Evolutionary conservation across 2,329 filamentous ascomycete genomes (phyloP).

Genomic region (Talaromyces funiculosus): DNA sequence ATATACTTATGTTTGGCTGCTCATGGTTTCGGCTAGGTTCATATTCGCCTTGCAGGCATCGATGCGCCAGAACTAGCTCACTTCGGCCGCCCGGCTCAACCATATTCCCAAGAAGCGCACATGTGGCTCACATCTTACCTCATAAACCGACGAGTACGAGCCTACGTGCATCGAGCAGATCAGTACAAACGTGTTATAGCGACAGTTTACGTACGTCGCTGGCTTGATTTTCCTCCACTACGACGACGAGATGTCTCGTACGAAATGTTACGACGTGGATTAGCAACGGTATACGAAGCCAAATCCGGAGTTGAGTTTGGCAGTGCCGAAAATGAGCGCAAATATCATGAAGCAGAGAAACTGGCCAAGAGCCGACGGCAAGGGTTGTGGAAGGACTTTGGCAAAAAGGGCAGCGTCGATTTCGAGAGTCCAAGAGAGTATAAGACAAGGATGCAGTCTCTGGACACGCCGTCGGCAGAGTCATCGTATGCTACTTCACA

Average conservation of each 20-base stretch:
- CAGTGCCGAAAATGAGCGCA: constrained; percentile 50
- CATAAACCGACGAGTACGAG: constrained; percentile 66
- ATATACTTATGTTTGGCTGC: too few species aligned
- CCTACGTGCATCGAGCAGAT: constrained; percentile 76
- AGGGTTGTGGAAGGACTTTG: constrained; percentile 66
- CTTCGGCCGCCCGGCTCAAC: constrained; percentile 84
- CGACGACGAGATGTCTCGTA: constrained; percentile 75
- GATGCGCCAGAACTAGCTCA: constrained; percentile 92
- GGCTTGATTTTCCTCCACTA: constrained; percentile 34
- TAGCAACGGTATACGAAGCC: constrained; percentile 90
- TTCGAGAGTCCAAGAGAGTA: constrained; percentile 85
- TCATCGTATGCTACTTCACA: not conserved
- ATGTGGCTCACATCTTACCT: constrained; percentile 73
- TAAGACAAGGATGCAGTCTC: constrained; percentile 57
- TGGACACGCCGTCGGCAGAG: constrained; percentile 15
- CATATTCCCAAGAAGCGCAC: constrained; percentile 73
- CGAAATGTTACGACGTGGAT: constrained; percentile 78
- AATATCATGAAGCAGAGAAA: constrained; percentile 44
- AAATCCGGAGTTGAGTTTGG: constrained; percentile 89
- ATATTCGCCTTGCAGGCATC: constrained; percentile 81
- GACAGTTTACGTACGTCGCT: constrained; percentile 67
- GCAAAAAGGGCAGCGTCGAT: constrained; percentile 46
- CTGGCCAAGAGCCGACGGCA: constrained; percentile 58
- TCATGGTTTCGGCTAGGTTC: constrained; percentile 50
- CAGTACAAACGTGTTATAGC: constrained; percentile 90